These are phyloP conservation scores for Arthrobotrys conoides DNA, from an alignment of 2,329 filamentous ascomycete genomes.

Conservation along the genomic window DNA sequence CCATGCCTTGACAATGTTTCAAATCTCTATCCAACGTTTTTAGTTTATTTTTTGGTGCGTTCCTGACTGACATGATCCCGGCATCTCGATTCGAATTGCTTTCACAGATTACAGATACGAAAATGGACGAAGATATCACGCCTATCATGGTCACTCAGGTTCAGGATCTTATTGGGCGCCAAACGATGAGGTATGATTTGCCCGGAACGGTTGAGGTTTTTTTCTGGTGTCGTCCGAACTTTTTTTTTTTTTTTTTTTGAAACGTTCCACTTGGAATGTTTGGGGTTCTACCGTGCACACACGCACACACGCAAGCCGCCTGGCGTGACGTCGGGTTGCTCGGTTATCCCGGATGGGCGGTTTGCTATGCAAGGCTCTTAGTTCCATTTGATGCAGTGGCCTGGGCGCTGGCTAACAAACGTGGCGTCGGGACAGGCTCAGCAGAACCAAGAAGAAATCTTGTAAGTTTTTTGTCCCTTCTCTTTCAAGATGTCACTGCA, in stretches of 20 bases:
- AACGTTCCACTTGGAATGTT: constrained; percentile 56
- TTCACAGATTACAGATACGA: constrained; percentile 58
- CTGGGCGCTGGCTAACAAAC: constrained; percentile 43
- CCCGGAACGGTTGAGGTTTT: background rate
- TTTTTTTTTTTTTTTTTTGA: constrained; percentile 15
- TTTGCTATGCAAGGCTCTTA: constrained; percentile 8
- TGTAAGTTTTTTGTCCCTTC: constrained; percentile 23
- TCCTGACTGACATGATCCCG: background rate
- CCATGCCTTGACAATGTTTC: constrained; percentile 10
- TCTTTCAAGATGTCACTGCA: background rate
- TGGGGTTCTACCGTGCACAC: constrained; percentile 8
- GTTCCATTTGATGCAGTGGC: constrained; percentile 1
- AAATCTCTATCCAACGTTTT: constrained; percentile 9
- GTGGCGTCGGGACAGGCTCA: constrained; percentile 15
- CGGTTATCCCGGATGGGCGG: constrained; percentile 45
- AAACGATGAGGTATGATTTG: constrained; percentile 60
- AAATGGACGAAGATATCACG: constrained; percentile 58
- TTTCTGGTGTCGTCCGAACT: background rate
- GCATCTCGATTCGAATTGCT: constrained; percentile 27
- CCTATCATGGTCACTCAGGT: constrained; percentile 41
- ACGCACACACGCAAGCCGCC: constrained; percentile 9
- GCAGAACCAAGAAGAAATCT: constrained; percentile 47
- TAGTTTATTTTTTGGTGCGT: background rate
- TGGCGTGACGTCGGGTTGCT: constrained; percentile 33
- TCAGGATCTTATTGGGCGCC: constrained; percentile 52